Conservation (phyloP, 306 rosid genomes). For the Astragalus membranaceus region DNA sequence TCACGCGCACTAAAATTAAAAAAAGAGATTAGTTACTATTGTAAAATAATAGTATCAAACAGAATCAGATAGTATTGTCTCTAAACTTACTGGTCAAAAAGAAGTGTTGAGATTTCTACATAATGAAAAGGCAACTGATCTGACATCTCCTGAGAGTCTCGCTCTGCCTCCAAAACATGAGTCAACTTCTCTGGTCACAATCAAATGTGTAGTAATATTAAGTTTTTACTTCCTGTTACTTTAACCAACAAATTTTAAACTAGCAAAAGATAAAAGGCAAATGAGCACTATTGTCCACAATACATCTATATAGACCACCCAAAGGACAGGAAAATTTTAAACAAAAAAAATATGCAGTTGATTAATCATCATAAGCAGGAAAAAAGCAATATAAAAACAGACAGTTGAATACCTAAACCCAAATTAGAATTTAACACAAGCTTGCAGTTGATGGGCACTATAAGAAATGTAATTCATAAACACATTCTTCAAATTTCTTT, state of each 20-base stretch:
- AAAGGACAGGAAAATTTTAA: neutral
- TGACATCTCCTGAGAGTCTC: constrained; percentile 79
- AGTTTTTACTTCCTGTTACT: neutral
- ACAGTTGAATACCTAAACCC: neutral
- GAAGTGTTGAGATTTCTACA: constrained; percentile 81
- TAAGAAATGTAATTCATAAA: neutral
- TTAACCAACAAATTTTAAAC: neutral
- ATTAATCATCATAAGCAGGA: neutral
- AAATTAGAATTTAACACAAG: neutral
- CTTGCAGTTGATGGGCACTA: neutral
- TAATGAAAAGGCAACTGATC: constrained; percentile 90
- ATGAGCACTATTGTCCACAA: neutral
- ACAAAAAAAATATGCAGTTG: neutral
- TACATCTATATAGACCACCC: neutral
- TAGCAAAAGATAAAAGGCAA: neutral
- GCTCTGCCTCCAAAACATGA: constrained; percentile 79
- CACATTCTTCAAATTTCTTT: neutral
- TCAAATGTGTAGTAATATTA: constrained; percentile 10
- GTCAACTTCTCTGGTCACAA: constrained; percentile 69
- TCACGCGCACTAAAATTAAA: constrained; percentile 63
- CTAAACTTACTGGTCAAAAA: constrained; percentile 64
- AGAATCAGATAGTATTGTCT: neutral
- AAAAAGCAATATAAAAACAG: neutral
- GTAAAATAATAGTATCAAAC: constrained; percentile 2
- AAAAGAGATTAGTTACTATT: constrained; percentile 6